phyloP scores from a whole-genome alignment of 352 stramenopile genomes.

The Pythium oligandrum region DNA sequence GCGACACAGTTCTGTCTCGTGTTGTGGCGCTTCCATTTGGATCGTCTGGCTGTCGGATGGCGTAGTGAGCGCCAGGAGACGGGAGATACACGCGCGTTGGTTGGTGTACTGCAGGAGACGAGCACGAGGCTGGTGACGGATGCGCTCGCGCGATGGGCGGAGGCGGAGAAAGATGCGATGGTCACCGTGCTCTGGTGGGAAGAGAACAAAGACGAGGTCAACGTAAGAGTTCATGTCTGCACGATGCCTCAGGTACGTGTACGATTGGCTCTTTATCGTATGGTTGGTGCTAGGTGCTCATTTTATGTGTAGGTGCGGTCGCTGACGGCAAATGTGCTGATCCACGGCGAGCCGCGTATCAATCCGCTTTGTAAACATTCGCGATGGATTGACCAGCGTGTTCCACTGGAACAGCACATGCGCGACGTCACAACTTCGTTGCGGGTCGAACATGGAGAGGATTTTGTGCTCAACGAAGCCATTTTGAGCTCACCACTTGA shows the following conservation, averaged over 20 bases:
- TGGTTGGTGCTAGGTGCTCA: neutral
- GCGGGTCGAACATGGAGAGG: neutral
- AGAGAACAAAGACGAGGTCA: slow-evolving; percentile 5
- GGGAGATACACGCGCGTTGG: slow-evolving; percentile 1
- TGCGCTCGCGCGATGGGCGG: neutral
- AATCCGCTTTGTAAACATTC: slow-evolving; percentile 67
- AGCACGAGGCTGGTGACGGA: slow-evolving; percentile 12
- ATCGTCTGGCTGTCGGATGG: slow-evolving; percentile 32
- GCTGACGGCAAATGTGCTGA: slow-evolving; percentile 34
- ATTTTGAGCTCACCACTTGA: slow-evolving; percentile 29
- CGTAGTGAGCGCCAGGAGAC: slow-evolving; percentile 1
- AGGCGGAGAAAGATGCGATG: slow-evolving; percentile 35
- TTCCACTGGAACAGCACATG: slow-evolving; percentile 37
- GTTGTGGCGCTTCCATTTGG: slow-evolving; percentile 56
- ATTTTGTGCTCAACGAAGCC: slow-evolving; percentile 45
- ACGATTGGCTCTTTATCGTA: neutral
- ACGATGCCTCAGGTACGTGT: slow-evolving; percentile 35
- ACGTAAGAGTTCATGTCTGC: slow-evolving; percentile 47
- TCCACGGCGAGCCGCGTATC: slow-evolving; percentile 36
- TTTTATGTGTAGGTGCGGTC: slow-evolving; percentile 20
- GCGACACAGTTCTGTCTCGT: slow-evolving; percentile 19
- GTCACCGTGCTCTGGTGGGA: slow-evolving; percentile 62
- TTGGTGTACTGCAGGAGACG: slow-evolving; percentile 6
- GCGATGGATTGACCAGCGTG: slow-evolving; percentile 58
- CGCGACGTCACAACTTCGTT: slow-evolving; percentile 12